phyloP scores from a whole-genome alignment of 768 basidiomycete species.

The Asterophora parasitica region DNA sequence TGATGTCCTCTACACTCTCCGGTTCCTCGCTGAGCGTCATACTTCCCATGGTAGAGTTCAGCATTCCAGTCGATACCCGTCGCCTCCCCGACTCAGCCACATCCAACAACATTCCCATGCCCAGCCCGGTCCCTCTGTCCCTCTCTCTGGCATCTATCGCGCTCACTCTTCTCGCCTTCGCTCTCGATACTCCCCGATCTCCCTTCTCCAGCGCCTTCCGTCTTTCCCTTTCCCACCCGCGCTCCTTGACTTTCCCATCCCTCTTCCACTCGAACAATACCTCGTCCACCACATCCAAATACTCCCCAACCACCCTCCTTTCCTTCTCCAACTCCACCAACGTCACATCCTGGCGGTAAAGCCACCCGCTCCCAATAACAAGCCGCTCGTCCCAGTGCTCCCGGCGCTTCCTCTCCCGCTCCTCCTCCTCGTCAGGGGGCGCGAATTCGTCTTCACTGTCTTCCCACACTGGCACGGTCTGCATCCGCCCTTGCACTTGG shows the following conservation, averaged over 20 bases:
- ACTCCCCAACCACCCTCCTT: conserved; percentile 48
- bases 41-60: conserved; percentile 42
- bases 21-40: conserved; percentile 54
- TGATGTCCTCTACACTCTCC: conserved; percentile 44
- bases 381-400: conserved; percentile 81
- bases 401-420: conserved; percentile 49
- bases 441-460: conserved; percentile 51
- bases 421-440: background rate
- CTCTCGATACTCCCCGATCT: conserved; percentile 34
- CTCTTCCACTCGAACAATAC: conserved; percentile 65
- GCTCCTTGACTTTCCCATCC: conserved; percentile 41
- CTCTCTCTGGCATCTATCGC: conserved; percentile 31
- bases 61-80: conserved; percentile 56
- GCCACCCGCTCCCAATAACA: conserved; percentile 77
- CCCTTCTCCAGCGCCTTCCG: conserved; percentile 41
- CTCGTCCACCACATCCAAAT: conserved; percentile 76
- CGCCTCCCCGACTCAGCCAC: conserved; percentile 33
- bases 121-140: conserved; percentile 6
- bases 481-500: conserved; percentile 59
- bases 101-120: conserved; percentile 17
- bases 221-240: conserved; percentile 41
- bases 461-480: conserved; percentile 77
- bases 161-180: conserved; percentile 47
- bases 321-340: conserved; percentile 54
- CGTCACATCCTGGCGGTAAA: conserved; percentile 65